phyloP scores from a whole-genome alignment of 495 filamentous ascomycete genomes.

The Neurospora discreta region DNA sequence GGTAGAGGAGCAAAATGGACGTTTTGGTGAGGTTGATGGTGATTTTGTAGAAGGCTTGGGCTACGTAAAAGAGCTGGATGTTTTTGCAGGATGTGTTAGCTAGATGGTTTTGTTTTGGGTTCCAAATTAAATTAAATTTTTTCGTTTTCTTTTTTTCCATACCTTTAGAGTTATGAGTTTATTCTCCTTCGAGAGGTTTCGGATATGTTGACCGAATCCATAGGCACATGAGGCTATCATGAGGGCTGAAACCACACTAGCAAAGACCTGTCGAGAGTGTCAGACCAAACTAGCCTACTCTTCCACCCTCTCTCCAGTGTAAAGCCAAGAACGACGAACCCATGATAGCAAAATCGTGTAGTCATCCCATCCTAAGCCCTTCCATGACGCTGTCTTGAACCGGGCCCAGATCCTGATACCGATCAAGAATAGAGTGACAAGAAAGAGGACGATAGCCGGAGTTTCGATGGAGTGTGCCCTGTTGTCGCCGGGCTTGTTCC shows the following conservation, averaged over 20 bases:
- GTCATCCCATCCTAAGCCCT: conserved; percentile 27
- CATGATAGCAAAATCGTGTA: conserved; percentile 21
- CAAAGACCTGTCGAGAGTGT: conserved; percentile 15
- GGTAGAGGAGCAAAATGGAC: conserved; percentile 22
- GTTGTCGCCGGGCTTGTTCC: conserved; percentile 10
- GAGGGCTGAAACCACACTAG: conserved; percentile 17
- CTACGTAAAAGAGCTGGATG: conserved; percentile 16
- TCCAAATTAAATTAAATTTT: background rate
- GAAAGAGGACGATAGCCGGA: conserved; percentile 25
- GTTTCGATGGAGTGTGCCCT: conserved; percentile 21
- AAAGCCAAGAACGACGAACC: conserved; percentile 9
- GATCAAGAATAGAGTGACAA: conserved; percentile 21
- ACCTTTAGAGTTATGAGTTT: conserved; percentile 23
- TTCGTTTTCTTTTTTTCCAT: background rate
- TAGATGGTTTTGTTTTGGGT: background rate
- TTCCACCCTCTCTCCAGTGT: background rate
- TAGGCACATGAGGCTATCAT: conserved; percentile 23
- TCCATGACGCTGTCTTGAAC: conserved; percentile 13
- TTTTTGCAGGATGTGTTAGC: background rate
- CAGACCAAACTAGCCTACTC: background rate
- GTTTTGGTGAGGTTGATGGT: conserved; percentile 21
- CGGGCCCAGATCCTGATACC: conserved; percentile 21
- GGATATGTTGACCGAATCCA: conserved; percentile 26
- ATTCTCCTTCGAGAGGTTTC: conserved; percentile 15
- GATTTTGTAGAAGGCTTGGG: conserved; percentile 21